Conservation (phyloP, 2,329 filamentous ascomycete genomes). For the Colletotrichum graminicola region DNA sequence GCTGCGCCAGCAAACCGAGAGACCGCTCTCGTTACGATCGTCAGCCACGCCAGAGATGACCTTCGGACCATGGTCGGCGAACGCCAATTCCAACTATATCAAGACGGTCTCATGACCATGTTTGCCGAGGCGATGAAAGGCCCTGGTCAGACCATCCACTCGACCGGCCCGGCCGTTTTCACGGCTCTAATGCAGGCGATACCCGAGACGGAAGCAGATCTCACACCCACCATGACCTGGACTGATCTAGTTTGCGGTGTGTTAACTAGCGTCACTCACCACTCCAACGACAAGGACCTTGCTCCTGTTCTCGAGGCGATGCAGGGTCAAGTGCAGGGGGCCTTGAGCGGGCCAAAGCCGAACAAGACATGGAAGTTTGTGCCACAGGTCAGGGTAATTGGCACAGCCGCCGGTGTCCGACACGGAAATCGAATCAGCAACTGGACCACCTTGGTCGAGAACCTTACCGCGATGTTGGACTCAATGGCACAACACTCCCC, state of each 20-base stretch:
- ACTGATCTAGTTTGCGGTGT: constrained; percentile 79
- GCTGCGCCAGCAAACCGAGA: constrained; percentile 83
- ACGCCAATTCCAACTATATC: constrained; percentile 76
- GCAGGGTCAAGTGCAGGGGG: constrained; percentile 59
- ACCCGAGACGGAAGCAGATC: constrained; percentile 62
- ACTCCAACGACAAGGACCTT: constrained; percentile 81
- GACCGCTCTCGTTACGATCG: constrained; percentile 76
- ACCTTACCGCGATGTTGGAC: constrained; percentile 65
- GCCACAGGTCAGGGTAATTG: constrained; percentile 71
- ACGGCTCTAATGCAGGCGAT: constrained; percentile 64
- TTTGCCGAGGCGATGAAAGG: constrained; percentile 85
- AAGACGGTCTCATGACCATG: constrained; percentile 90
- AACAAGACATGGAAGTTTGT: constrained; percentile 56
- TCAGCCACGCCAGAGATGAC: constrained; percentile 79
- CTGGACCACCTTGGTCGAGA: constrained; percentile 76
- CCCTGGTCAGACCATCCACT: constrained; percentile 70
- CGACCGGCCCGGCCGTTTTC: constrained; percentile 67
- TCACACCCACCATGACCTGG: constrained; percentile 64
- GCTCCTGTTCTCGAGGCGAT: constrained; percentile 74
- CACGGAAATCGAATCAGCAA: constrained; percentile 79
- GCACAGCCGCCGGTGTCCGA: constrained; percentile 80
- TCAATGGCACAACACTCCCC: constrained; percentile 56
- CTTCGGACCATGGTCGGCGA: constrained; percentile 66
- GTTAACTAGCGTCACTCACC: constrained; percentile 85
- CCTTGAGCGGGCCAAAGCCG: constrained; percentile 54